Base-by-base conservation (phyloP, 1,284 basidiomycete genomes). In the Irpex sp. region DNA sequence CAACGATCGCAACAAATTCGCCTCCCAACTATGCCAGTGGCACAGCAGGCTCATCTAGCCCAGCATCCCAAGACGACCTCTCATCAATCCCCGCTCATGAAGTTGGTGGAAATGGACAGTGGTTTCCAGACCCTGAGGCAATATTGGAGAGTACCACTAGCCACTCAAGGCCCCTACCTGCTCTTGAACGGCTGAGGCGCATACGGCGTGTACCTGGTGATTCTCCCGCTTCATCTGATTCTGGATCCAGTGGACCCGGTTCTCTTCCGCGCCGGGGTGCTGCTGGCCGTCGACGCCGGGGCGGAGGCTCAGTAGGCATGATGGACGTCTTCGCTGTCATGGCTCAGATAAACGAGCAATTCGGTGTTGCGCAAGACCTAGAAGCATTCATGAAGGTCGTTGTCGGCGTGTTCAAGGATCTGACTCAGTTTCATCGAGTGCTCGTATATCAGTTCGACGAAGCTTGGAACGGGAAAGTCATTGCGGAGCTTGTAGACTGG, bases 381-480 rank as follows among this genome's bases (percentile, higher is more conserved):
- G 85, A 90, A 6, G 78, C 79, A 15, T 93, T 94, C 73, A 77
- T 95, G 72, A 90, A 93, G 70, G 83, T 94, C 58, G 85, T 87
- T 0, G 92, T 92, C 5, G 92, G 93, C 3, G 82, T 95, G 21
- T 84, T 95, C 65, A 91, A 93, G 73, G 92, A 96, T 71, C 72
- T 96, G 64, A 91, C 90, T 5, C 89, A 90, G 72, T 94, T 94
- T 72, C 91, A 94, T 72, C 84, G 93, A 7, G 91, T 94, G n/a
- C 79, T 96, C 74, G 82, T 94, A n/a, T 96, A 96, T 72, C 92
- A 94, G 75, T 91, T 91, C 70, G 89, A 91, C 73, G 88, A 91
- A 68, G 66, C 74, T 17, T 88, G 86, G 86, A 89, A 89, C 71
- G 87, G 88, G 13, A 86, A 93, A 72, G 91, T 93, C 54, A 90